Base-by-base conservation (phyloP, 1,284 basidiomycete species). In the Tetrapyrgos nigripes region DNA sequence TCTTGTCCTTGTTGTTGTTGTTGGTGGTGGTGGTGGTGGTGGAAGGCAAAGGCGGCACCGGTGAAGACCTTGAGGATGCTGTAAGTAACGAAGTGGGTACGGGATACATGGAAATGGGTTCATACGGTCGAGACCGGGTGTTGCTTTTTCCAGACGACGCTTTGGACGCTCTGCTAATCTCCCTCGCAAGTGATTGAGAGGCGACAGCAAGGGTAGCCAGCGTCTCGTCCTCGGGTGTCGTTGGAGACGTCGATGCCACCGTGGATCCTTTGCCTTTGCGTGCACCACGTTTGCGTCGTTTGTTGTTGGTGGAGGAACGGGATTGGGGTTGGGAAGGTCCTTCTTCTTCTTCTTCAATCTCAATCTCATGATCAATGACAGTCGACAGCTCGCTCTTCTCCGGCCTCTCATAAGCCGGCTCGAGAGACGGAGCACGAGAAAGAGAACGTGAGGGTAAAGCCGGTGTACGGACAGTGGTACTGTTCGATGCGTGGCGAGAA, bases 111-210 rank as follows among this genome's bases (percentile, higher is more conserved):
- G 75, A 70, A 28, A 76, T 69, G 29, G 79, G 78, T 60, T 82
- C 81, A 57, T 73, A 78, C 3, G 72, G 69, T 26, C 55, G 59
- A 27, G 59, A 61, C 24, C 55, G 52, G 26, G 55, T 51, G 31
- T 52, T n/a, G 17, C 46, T 57, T 26, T 23, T 50, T 28, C 37
- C 51, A 17, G 58, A 55, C 23, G 78, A 77, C 4, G 72, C 70
- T 62, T 73, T 77, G 23, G 79, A 80, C 9, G 84, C 85, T 61
- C 82, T 82, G 69, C 88, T 91, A 62, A 96, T 84, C 75, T 96
- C 92, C 60, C 94, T 83, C 14, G 92, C 94, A 28, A 96, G 82
- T 8, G 86, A 82, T 70, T 96, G 92, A 4, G 90, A 92, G 1
- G 91, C 93, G 50, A 82, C 82, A 3, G 93, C 93, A 31, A 96